Percentiles rank a stretch among this genome's conserved stretches.
phyloP scores from a whole-genome alignment of 495 filamentous ascomycete species.

The Trichodelitschia bisporula region DNA sequence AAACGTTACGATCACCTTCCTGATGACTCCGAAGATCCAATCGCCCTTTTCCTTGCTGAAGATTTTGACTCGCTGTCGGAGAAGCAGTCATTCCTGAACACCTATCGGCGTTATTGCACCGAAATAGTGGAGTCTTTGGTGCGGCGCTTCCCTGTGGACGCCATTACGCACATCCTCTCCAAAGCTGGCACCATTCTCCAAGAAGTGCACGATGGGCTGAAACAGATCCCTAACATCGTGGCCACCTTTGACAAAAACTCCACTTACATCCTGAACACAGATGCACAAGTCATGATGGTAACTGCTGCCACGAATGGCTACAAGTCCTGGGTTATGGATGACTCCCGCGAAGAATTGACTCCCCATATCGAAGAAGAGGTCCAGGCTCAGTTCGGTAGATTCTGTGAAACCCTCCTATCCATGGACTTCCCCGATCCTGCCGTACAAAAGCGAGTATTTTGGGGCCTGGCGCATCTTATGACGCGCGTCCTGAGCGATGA shows the following conservation, averaged over 20 bases:
- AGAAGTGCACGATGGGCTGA: conserved; percentile 45
- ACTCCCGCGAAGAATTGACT: too few species aligned
- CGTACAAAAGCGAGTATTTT: too few species aligned
- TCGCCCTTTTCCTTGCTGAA: conserved; percentile 57
- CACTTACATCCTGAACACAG: conserved; percentile 47
- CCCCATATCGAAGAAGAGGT: too few species aligned
- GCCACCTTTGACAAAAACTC: conserved; percentile 51
- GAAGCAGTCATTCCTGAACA: conserved; percentile 87
- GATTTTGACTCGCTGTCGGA: conserved; percentile 92
- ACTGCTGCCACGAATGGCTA: conserved; percentile 84
- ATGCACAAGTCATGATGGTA: conserved; percentile 74
- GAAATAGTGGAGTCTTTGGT: conserved; percentile 69
- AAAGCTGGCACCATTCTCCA: too few species aligned
- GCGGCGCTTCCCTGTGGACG: conserved; percentile 53
- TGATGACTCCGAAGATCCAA: conserved; percentile 54
- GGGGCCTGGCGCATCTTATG: too few species aligned
- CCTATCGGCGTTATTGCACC: conserved; percentile 75
- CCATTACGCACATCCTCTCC: conserved; percentile 63
- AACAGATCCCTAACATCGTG: conserved; percentile 43
- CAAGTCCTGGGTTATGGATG: too few species aligned
- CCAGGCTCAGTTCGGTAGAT: too few species aligned
- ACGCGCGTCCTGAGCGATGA: too few species aligned
- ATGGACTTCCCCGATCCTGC: too few species aligned
- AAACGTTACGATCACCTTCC: conserved; percentile 69
- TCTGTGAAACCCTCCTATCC: too few species aligned